Conservation (phyloP, 768 basidiomycete species). For the Dioszegia aurantiaca region DNA sequence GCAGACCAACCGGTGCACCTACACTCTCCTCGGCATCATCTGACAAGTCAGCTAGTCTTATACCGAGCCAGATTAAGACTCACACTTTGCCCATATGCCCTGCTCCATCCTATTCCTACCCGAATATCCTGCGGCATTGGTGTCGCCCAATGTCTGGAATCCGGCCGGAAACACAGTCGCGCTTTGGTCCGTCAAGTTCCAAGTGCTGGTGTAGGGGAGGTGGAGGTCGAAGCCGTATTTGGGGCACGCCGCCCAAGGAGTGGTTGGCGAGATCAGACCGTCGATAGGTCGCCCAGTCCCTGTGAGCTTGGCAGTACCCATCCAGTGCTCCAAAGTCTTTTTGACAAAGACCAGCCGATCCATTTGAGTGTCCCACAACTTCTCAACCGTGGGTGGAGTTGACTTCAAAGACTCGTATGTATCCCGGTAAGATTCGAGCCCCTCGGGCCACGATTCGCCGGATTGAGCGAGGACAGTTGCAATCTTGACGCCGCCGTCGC, state of each 20-base stretch:
- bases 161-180: constrained; percentile 65
- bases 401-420: constrained; percentile 16
- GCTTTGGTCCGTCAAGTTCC: constrained; percentile 60
- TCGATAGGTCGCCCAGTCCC: constrained; percentile 38
- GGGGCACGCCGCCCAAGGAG: constrained; percentile 63
- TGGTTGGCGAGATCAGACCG: constrained; percentile 28
- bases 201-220: constrained; percentile 65
- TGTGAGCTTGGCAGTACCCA: constrained; percentile 19
- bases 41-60: not conserved
- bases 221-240: constrained; percentile 58
- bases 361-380: constrained; percentile 31
- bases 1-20: constrained; percentile 67
- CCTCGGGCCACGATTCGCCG: constrained; percentile 27
- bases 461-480: constrained; percentile 16
- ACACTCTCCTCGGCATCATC: constrained; percentile 64
- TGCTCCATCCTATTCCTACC: constrained; percentile 56
- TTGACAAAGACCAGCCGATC: constrained; percentile 26
- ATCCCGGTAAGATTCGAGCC: constrained; percentile 22
- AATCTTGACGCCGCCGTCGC: constrained; percentile 36
- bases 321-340: constrained; percentile 28
- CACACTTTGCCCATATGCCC: constrained; percentile 57
- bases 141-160: constrained; percentile 57
- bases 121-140: constrained; percentile 37
- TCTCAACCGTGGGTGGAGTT: constrained; percentile 24
- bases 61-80: constrained; percentile 5